A percentile compares a stretch with the other conserved stretches of the same genome.
Evolutionary conservation across 2,329 filamentous ascomycete species (phyloP).

Genomic region (Microdochium nivale): DNA sequence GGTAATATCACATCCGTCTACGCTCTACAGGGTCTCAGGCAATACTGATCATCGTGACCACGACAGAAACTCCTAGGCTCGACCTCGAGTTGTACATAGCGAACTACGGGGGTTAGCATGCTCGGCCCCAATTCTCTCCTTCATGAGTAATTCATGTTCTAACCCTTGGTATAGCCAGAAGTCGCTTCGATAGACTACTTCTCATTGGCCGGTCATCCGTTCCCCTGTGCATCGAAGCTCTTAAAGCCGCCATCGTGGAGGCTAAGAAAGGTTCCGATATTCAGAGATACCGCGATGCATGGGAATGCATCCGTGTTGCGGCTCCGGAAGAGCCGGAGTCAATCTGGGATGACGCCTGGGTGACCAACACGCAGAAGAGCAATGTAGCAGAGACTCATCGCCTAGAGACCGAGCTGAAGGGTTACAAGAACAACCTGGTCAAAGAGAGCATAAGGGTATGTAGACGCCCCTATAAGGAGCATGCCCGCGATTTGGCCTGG

Average conservation of each 20-base stretch:
- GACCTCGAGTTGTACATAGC: conserved; percentile 86
- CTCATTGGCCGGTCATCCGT: conserved; percentile 75
- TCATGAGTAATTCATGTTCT: background rate
- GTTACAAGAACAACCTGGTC: conserved; percentile 93
- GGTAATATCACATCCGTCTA: conserved; percentile 23
- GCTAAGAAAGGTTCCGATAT: conserved; percentile 72
- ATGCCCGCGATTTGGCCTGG: background rate
- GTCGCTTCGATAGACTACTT: conserved; percentile 70
- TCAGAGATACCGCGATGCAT: conserved; percentile 59
- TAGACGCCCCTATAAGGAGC: conserved; percentile 1
- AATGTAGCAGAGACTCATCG: conserved; percentile 64
- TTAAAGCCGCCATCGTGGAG: conserved; percentile 68
- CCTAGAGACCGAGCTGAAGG: conserved; percentile 79
- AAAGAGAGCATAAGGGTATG: conserved; percentile 90
- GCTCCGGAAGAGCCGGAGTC: conserved; percentile 62
- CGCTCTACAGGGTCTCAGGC: conserved; percentile 1
- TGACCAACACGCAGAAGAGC: conserved; percentile 54
- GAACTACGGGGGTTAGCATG: conserved; percentile 68
- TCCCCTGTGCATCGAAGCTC: conserved; percentile 67
- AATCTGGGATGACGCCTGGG: conserved; percentile 63
- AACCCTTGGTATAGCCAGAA: conserved; percentile 50
- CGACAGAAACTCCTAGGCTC: conserved; percentile 69
- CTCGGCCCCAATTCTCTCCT: background rate
- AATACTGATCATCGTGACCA: conserved; percentile 2
- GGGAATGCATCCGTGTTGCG: conserved; percentile 53